Evolutionary conservation across 257 asterid species (phyloP).

Genomic region (Nicotiana attenuata): DNA sequence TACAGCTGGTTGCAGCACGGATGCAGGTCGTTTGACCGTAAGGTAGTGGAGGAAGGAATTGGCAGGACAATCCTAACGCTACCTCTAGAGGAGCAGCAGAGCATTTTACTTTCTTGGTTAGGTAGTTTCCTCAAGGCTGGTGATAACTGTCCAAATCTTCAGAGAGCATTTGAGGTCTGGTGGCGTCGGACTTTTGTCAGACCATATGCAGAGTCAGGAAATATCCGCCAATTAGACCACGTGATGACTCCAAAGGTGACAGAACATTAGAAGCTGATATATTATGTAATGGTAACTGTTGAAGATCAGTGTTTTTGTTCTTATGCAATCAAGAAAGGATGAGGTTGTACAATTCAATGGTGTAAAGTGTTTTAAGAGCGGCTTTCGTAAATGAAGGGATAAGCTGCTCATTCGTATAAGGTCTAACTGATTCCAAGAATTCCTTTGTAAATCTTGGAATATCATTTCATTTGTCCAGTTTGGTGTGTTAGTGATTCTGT

Average conservation of each 20-base stretch:
- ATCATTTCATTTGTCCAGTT: neutral
- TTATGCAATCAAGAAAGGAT: neutral
- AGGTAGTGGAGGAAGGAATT: slow-evolving; percentile 88
- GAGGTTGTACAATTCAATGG: neutral
- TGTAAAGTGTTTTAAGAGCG: neutral
- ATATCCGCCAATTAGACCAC: slow-evolving; percentile 14
- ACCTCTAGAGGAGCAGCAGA: slow-evolving; percentile 87
- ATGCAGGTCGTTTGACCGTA: slow-evolving; percentile 72
- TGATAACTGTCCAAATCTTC: slow-evolving; percentile 87
- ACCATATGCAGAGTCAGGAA: slow-evolving; percentile 47
- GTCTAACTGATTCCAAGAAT: neutral
- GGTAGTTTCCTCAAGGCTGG: slow-evolving; percentile 74
- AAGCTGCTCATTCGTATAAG: neutral
- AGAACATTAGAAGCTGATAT: slow-evolving; percentile 7
- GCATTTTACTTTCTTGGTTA: slow-evolving; percentile 70
- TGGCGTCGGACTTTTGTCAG: slow-evolving; percentile 88
- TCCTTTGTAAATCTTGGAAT: neutral
- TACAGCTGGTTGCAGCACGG: slow-evolving; percentile 85
- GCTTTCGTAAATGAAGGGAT: neutral
- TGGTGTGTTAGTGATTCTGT: neutral
- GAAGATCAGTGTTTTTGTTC: neutral
- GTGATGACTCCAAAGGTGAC: neutral
- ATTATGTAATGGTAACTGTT: neutral
- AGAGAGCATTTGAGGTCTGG: slow-evolving; percentile 90
- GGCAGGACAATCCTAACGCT: slow-evolving; percentile 83